Evolutionary conservation across 768 basidiomycete genomes (phyloP).

Genomic region (Auricularia sp.): DNA sequence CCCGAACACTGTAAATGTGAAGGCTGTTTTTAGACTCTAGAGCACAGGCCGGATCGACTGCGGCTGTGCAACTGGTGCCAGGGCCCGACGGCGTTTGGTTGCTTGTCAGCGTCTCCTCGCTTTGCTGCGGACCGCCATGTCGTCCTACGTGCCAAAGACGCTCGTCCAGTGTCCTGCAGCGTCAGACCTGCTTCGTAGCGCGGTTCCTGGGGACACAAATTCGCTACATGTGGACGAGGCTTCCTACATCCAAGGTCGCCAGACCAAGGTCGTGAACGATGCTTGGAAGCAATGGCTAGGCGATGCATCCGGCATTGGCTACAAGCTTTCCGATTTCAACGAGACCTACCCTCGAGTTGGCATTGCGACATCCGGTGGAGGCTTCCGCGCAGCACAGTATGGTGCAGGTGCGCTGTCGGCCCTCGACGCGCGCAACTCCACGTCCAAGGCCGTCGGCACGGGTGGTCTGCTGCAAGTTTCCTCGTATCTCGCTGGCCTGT

Average conservation of each 20-base stretch:
- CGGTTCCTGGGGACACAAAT: conserved; percentile 42
- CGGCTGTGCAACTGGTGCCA: too few species aligned
- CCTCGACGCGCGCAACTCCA: conserved; percentile 51
- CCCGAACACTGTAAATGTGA: too few species aligned
- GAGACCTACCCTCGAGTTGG: conserved; percentile 42
- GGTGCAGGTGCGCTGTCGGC: conserved; percentile 50
- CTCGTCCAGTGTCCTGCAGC: conserved; percentile 44
- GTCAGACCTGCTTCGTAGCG: conserved; percentile 41
- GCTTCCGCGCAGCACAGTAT: conserved; percentile 56
- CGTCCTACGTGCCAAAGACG: conserved; percentile 38
- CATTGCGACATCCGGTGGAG: conserved; percentile 62
- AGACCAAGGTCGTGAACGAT: conserved; percentile 29
- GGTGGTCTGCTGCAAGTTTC: conserved; percentile 64
- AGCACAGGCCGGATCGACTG: too few species aligned
- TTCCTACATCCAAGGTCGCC: conserved; percentile 37
- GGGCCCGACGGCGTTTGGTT: too few species aligned
- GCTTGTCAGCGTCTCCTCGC: too few species aligned
- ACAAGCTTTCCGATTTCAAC: conserved; percentile 35
- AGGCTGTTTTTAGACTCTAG: too few species aligned
- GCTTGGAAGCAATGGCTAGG: conserved; percentile 56
- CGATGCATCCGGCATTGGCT: conserved; percentile 42
- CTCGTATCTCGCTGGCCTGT: conserved; percentile 58
- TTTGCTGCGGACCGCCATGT: not conserved
- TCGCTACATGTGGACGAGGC: conserved; percentile 39
- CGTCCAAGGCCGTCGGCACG: conserved; percentile 47